Base-by-base conservation (phyloP, 2,329 filamentous ascomycete genomes). In the Ophiostoma sp. region DNA sequence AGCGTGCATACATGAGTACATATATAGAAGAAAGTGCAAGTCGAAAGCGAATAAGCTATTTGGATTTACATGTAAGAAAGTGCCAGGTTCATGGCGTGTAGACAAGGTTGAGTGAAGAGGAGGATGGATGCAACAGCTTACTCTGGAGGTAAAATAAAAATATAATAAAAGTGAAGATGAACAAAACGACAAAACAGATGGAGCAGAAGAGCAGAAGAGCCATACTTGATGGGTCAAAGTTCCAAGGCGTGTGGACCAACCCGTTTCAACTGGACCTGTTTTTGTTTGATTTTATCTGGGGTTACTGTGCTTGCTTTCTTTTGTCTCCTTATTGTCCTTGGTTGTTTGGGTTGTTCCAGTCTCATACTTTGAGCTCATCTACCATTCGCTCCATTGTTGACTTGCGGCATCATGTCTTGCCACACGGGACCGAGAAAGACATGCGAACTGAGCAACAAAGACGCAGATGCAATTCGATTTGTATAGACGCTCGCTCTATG, bases 251-350 rank as follows among this genome's bases (percentile, higher is more conserved):
- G 57, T 62, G 57, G 57, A 62, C 27, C 57, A 62, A 4, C 13
- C 54, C 57, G 57, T 62, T 62, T 62, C 57, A 62, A 62, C 57
- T 31, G 57, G 57, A 33, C 57, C 57, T 62, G 57, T 62, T 62
- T 62, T 62, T 33, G 27, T 62, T 62, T 62, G 57, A 57, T 57
- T 62, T 62, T 62, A 33, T 62, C 57, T 62, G 57, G 52, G 23
- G 10, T 31, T 17, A 17, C 52, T 15, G 23, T 17, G 13, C 27
- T 62, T 62, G 11, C 27, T 62, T 31, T 15, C 13, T 33, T 27
- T 27, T 62, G 27, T 20, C 3, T 33, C 15, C 15, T 3, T 13
- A 17, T 62, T 60, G 13, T 60, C 54, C 11, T 31, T 31, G 13
- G 10, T 17, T 44, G 44, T 48, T 48, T 20, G 20, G 44, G 20